phyloP scores from a whole-genome alignment of 108 stramenopile genomes.

The Cyclotella sp. region DNA sequence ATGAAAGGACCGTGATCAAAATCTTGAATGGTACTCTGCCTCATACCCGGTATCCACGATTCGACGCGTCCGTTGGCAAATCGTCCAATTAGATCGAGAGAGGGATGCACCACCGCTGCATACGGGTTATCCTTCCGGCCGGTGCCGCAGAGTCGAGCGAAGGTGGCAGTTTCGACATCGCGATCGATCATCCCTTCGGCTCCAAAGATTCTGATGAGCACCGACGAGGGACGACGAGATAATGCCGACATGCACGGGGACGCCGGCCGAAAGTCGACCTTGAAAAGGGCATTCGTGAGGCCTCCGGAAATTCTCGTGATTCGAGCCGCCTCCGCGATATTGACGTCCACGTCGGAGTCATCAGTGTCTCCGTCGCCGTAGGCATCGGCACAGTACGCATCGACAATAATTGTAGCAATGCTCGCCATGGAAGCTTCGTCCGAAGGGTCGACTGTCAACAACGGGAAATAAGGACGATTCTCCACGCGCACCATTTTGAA shows the following conservation, averaged over 20 bases:
- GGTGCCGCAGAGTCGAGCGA: constrained; percentile 60
- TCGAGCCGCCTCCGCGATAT: constrained; percentile 2
- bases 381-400: not conserved
- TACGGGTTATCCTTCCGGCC: constrained; percentile 33
- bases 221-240: constrained; percentile 17
- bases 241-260: not conserved
- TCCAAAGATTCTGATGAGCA: constrained; percentile 84
- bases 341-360: not conserved
- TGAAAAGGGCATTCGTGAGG: constrained; percentile 78
- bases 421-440: constrained; percentile 30
- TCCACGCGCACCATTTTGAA: constrained; percentile 41
- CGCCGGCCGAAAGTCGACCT: constrained; percentile 41
- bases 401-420: constrained; percentile 2
- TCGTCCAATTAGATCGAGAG: constrained; percentile 57
- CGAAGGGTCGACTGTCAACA: constrained; percentile 44
- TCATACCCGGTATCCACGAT: constrained; percentile 56
- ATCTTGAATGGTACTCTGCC: constrained; percentile 26
- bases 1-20: constrained; percentile 30
- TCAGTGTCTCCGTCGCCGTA: constrained; percentile 6
- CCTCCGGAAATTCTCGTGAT: constrained; percentile 69
- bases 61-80: constrained; percentile 90
- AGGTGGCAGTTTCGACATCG: constrained; percentile 77
- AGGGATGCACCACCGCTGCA: constrained; percentile 19
- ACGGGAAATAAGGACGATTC: constrained; percentile 62
- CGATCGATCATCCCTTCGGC: constrained; percentile 91